Evolutionary conservation across 148 eudicot species (phyloP).

Genomic region (Cornus kousa): DNA sequence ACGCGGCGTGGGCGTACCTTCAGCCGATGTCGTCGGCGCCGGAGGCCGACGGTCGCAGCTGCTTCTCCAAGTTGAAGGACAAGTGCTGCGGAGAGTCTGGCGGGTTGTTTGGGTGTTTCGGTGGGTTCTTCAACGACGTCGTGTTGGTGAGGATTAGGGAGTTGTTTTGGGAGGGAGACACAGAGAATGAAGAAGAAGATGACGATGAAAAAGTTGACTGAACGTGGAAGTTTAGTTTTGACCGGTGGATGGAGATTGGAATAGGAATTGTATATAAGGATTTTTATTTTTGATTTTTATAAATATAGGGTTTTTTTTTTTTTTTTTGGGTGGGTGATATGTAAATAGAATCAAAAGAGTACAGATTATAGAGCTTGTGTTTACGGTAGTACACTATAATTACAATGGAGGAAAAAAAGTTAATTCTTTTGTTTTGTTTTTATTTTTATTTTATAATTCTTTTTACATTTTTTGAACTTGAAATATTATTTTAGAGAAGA

Average conservation of each 20-base stretch:
- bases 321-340: not conserved
- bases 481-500: no score
- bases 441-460: not conserved
- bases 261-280: no score
- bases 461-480: not conserved
- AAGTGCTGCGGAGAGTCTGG: conserved; percentile 17
- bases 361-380: not conserved
- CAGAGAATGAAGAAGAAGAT: not conserved
- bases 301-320: not conserved
- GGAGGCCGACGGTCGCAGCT: not conserved
- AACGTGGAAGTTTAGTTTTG: conserved; percentile 13
- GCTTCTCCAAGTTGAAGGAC: conserved; percentile 18
- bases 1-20: conserved; percentile 50
- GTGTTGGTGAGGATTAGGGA: not conserved
- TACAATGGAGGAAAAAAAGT: no score
- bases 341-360: not conserved
- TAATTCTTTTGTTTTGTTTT: not conserved
- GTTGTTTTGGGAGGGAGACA: not conserved
- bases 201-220: not conserved
- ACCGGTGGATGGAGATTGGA: conserved; percentile 8
- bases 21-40: conserved; percentile 27
- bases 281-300: not conserved
- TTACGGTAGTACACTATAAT: no score
- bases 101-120: conserved; percentile 25
- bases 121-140: conserved; percentile 24